phyloP scores from a whole-genome alignment of 1,139 yeast genomes.

The Yamadazyma sp. region DNA sequence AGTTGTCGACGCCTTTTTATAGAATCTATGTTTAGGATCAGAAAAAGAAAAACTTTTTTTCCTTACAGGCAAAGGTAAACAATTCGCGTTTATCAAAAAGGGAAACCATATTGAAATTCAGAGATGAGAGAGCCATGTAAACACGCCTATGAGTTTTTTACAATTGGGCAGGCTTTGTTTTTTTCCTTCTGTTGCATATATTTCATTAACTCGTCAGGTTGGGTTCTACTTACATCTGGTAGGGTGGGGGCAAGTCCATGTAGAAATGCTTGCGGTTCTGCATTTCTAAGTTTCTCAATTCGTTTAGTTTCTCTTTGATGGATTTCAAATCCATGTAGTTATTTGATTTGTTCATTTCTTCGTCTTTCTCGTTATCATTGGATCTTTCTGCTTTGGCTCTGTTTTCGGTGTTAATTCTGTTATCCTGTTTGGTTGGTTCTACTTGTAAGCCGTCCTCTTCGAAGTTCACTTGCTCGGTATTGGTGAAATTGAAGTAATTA shows the following conservation, averaged over 20 bases:
- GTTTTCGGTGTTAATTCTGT: neutral
- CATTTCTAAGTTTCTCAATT: slow-evolving; percentile 16
- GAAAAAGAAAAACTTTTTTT: neutral
- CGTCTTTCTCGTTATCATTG: slow-evolving; percentile 8
- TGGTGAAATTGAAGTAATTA: slow-evolving; percentile 33
- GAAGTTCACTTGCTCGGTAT: slow-evolving; percentile 24
- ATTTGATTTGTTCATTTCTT: slow-evolving; percentile 24
- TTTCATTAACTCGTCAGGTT: neutral
- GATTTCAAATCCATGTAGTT: slow-evolving; percentile 36
- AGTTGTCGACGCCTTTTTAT: neutral
- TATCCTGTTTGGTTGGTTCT: neutral
- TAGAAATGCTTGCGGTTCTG: slow-evolving; percentile 15
- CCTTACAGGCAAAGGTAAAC: neutral
- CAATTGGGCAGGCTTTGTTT: no score
- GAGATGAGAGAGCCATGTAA: neutral
- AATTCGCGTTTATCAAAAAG: neutral
- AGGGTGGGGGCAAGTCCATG: slow-evolving; percentile 18
- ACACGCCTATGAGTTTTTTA: neutral
- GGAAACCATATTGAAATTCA: no score
- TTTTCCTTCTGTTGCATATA: no score
- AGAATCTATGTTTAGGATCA: neutral
- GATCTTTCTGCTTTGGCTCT: neutral
- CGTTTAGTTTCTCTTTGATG: slow-evolving; percentile 21
- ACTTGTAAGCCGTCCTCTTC: slow-evolving; percentile 7
- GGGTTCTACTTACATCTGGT: slow-evolving; percentile 11